Percentiles rank a stretch among this genome's conserved stretches.
Conservation (phyloP, 345 rosid genomes). For the Citrus mangshanensis region DNA sequence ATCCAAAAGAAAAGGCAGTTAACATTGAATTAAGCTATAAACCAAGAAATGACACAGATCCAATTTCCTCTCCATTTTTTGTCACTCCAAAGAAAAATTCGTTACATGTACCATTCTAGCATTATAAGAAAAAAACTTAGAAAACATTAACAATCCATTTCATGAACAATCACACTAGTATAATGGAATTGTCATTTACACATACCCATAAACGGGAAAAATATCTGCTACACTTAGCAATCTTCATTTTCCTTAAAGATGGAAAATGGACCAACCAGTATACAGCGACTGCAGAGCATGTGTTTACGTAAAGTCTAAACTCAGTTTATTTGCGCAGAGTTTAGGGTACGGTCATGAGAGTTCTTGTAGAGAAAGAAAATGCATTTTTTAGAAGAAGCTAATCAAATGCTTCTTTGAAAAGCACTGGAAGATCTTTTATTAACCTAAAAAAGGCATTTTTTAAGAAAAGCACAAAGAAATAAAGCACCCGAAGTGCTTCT, state of each 20-base stretch:
- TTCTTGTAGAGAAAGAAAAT: no score
- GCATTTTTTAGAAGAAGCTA: neutral
- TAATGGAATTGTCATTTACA: neutral
- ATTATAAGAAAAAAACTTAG: neutral
- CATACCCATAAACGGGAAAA: neutral
- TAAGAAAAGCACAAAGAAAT: neutral
- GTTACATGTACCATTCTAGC: neutral
- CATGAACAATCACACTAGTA: neutral
- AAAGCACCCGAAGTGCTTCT: neutral
- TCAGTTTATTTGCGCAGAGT: no score
- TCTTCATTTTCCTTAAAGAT: neutral
- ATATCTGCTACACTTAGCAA: neutral
- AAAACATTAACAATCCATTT: neutral
- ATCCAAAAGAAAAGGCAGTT: conserved; percentile 1
- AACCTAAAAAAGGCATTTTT: neutral
- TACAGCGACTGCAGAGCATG: neutral
- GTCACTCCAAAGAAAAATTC: no score
- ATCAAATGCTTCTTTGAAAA: no score
- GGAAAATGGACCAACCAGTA: neutral
- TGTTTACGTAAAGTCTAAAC: no score
- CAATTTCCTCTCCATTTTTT: neutral
- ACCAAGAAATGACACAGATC: neutral
- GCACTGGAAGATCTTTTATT: no score
- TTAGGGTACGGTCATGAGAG: neutral
- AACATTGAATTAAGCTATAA: neutral